Percentiles rank a stretch among this genome's conserved stretches.
Evolutionary conservation across 2,329 filamentous ascomycete species (phyloP).

Genomic region (Pyrenophora graminea): DNA sequence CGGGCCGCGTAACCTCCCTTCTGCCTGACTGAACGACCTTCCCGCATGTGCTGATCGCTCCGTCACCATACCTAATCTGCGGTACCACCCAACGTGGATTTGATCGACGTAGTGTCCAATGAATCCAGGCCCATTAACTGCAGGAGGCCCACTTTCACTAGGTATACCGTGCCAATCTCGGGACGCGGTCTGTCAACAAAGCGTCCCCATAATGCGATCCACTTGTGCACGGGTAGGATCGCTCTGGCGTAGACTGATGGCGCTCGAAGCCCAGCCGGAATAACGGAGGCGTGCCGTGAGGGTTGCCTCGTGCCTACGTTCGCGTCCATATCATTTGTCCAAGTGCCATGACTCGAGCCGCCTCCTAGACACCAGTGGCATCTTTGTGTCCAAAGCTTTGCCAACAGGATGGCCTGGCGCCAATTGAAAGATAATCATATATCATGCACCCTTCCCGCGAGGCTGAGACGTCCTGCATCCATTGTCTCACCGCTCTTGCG

Average conservation of each 20-base stretch:
- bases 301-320: not conserved
- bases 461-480: not conserved
- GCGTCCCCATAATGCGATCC: not conserved
- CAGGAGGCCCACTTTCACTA: not conserved
- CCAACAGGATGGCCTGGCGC: not conserved
- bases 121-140: no score
- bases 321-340: not conserved
- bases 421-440: not conserved
- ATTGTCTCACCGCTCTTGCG: slow-evolving; percentile 1
- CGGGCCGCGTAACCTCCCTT: no score
- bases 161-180: slow-evolving; percentile 2
- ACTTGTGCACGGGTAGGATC: not conserved
- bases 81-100: slow-evolving; percentile 1
- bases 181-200: not conserved
- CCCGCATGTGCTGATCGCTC: not conserved
- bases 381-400: not conserved
- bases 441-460: slow-evolving; percentile 3
- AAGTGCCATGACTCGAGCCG: not conserved
- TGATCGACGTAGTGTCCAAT: slow-evolving; percentile 1
- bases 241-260: not conserved
- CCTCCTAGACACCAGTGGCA: not conserved
- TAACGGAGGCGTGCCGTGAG: not conserved
- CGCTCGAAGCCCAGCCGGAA: not conserved
- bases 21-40: no score
- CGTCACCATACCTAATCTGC: slow-evolving; percentile 1